Percentiles rank a stretch among this genome's conserved stretches.
phyloP scores from a whole-genome alignment of 345 rosid species.

The Brassica rapa region DNA sequence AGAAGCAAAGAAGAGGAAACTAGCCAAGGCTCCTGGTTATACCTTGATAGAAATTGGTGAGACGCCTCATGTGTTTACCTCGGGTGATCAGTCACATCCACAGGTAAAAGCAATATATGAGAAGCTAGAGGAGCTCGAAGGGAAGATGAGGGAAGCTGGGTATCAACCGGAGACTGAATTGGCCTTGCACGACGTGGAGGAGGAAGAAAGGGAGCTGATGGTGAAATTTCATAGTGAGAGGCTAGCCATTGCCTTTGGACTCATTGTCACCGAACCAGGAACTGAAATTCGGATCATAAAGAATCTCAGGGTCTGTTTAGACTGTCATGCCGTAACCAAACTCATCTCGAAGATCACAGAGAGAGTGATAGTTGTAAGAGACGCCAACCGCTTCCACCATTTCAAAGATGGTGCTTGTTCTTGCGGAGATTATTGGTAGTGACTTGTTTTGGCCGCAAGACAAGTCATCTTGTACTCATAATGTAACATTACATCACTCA shows the following conservation, averaged over 20 bases:
- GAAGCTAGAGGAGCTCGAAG: slow-evolving; percentile 60
- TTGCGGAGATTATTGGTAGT: slow-evolving; percentile 81
- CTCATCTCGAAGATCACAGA: slow-evolving; percentile 68
- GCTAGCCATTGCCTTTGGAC: slow-evolving; percentile 82
- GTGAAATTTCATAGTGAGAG: slow-evolving; percentile 81
- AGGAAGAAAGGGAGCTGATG: slow-evolving; percentile 78
- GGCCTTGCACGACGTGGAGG: slow-evolving; percentile 81
- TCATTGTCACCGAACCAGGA: slow-evolving; percentile 64
- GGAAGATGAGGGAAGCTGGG: slow-evolving; percentile 77
- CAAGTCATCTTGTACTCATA: slow-evolving; percentile 13
- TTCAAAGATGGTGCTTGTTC: slow-evolving; percentile 76
- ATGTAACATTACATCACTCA: slow-evolving; percentile 29
- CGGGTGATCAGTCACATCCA: slow-evolving; percentile 77
- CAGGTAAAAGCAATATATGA: slow-evolving; percentile 56
- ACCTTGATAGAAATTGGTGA: slow-evolving; percentile 71
- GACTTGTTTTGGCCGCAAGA: slow-evolving; percentile 1
- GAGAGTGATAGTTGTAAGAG: slow-evolving; percentile 75
- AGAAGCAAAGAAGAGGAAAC: slow-evolving; percentile 59
- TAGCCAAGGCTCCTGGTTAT: slow-evolving; percentile 77
- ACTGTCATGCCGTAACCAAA: slow-evolving; percentile 75
- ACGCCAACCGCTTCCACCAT: slow-evolving; percentile 83
- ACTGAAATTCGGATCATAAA: slow-evolving; percentile 70
- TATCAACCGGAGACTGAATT: slow-evolving; percentile 59
- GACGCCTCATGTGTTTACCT: slow-evolving; percentile 62
- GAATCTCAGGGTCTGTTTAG: slow-evolving; percentile 79